A percentile compares a stretch with the other conserved stretches of the same genome.
These are phyloP conservation scores for Vanderwaltozyma yarrowii DNA, from an alignment of 805 yeast genomes.

Conservation along the genomic window DNA sequence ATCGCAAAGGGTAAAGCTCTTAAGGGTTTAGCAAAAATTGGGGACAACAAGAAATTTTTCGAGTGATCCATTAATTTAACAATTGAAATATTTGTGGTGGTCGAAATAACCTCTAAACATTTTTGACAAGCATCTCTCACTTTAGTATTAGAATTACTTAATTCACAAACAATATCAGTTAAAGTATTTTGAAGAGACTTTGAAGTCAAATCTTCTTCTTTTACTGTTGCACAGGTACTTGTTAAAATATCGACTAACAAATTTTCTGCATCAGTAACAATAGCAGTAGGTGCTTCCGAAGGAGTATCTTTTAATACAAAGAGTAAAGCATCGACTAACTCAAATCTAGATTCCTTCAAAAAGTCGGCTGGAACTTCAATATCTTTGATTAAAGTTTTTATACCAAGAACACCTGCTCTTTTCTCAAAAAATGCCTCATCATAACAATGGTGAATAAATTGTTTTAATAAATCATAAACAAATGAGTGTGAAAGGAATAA, in stretches of 20 bases:
- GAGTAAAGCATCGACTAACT: conserved; percentile 74
- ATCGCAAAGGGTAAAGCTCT: conserved; percentile 96
- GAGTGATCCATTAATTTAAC: conserved; percentile 74
- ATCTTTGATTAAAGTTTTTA: conserved; percentile 61
- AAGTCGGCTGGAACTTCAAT: conserved; percentile 58
- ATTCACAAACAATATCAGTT: conserved; percentile 85
- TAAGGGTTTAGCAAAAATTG: conserved; percentile 93
- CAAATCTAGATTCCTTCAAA: conserved; percentile 71
- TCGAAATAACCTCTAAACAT: conserved; percentile 57
- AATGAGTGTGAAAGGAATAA: conserved; percentile 64
- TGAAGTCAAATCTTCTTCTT: conserved; percentile 47
- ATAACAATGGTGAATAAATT: conserved; percentile 84
- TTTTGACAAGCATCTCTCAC: conserved; percentile 77
- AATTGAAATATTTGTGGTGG: conserved; percentile 57
- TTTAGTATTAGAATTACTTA: conserved; percentile 75
- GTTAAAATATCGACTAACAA: conserved; percentile 54
- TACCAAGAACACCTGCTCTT: conserved; percentile 81
- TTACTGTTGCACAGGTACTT: conserved; percentile 53
- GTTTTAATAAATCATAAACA: conserved; percentile 64
- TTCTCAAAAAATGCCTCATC: conserved; percentile 81
- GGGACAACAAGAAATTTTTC: conserved; percentile 71
- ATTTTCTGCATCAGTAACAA: conserved; percentile 59
- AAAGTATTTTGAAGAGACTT: conserved; percentile 73
- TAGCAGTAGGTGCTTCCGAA: conserved; percentile 73
- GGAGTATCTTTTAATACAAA: conserved; percentile 89